Evolutionary conservation across 257 asterid genomes (phyloP), one percentile per base, ranked within the genome.

Genomic region (Ehretia macrophylla): DNA sequence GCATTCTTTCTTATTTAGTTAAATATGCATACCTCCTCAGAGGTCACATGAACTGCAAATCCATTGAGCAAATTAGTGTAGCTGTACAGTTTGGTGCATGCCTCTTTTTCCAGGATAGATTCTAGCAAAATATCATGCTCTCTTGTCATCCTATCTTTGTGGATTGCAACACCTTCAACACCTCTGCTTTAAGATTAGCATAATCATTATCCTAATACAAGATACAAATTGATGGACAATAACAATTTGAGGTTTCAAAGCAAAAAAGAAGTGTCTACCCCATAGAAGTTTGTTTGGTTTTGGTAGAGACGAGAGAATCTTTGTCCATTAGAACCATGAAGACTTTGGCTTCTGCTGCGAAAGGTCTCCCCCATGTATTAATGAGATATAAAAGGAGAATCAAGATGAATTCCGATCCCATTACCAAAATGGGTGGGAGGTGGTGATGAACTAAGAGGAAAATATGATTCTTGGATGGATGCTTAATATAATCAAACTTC

Each of bases 31-130:
- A 81, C 91, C 81, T 76, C 64, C 35, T 74, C 65, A 21, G 63
- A 68, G 8, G 70, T 63, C 38, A 73, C 70, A 67, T 83, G 66
- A 59, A 83, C 65, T 46, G 89, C 84, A 60, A 79, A 86, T 62
- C 92, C 95, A 63, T 83, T 83, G 14, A 83, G 62, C 67, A 81
- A 69, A 73, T 83, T 84, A 55, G 89, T 77, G 65, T 77, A 86
- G 82, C 95, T 83, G 61, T 83, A 83, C 52, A 81, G 57, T 64
- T 83, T 83, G 59, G 71, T 51, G 61, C 83, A 79, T 27, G 75
- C 74, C 50, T 74, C 74, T 63, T 64, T 58, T 17, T 53, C 70
- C 11, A 81, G 71, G 12, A 70, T 66, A 8, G 87, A 81, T 69
- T 71, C 68, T 23, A 83, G 84, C 69, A 86, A 80, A 46, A 73